phyloP scores from a whole-genome alignment of 345 rosid species.

The Theobroma cacao region DNA sequence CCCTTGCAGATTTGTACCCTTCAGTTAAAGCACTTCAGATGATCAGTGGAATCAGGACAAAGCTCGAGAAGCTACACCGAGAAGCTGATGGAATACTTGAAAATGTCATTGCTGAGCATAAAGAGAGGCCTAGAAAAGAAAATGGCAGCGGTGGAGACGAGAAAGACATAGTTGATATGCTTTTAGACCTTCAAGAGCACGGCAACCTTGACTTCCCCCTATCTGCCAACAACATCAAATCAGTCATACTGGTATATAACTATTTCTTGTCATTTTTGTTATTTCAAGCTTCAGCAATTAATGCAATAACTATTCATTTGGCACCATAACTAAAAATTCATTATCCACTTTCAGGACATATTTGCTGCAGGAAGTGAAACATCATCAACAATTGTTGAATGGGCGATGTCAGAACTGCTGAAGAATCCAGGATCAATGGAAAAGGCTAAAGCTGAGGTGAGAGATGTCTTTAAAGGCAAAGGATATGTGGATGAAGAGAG shows the following conservation, averaged over 20 bases:
- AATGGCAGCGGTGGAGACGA: not conserved
- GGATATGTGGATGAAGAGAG: slow-evolving; percentile 14
- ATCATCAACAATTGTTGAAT: slow-evolving; percentile 20
- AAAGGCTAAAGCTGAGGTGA: slow-evolving; percentile 30
- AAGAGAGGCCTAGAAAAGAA: not conserved
- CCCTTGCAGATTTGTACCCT: not conserved
- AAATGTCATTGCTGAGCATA: slow-evolving; percentile 13
- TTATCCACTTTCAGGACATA: slow-evolving; percentile 20
- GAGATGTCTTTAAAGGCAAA: slow-evolving; percentile 12
- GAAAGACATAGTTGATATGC: slow-evolving; percentile 24
- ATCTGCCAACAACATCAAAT: slow-evolving; percentile 27
- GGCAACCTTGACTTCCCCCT: slow-evolving; percentile 12
- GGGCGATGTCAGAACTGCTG: slow-evolving; percentile 34
- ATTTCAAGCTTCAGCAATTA: not conserved
- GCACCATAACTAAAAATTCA: too few species aligned
- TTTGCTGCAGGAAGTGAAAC: slow-evolving; percentile 34
- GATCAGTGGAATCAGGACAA: slow-evolving; percentile 16
- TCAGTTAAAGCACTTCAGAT: slow-evolving; percentile 12
- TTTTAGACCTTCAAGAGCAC: slow-evolving; percentile 13
- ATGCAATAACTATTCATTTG: not conserved
- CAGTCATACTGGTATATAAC: slow-evolving; percentile 25
- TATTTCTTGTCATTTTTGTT: not conserved
- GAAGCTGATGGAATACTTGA: slow-evolving; percentile 15
- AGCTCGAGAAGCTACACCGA: slow-evolving; percentile 12
- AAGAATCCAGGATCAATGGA: slow-evolving; percentile 28